phyloP scores from a whole-genome alignment of 2,329 filamentous ascomycete genomes.

The Microcyclosporella mali region DNA sequence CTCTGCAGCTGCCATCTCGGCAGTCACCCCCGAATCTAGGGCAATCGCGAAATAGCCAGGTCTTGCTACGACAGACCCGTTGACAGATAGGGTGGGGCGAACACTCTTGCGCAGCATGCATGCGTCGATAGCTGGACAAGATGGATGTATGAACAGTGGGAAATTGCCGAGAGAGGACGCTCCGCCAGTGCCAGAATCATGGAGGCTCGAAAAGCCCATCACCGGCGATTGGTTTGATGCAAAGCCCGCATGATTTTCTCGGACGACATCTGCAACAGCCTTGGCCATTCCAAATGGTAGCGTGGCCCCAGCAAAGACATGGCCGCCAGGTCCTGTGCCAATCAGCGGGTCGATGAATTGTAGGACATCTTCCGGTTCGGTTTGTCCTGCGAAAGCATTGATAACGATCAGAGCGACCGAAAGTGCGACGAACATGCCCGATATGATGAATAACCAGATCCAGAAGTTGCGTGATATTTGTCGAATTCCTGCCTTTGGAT shows the following conservation, averaged over 20 bases:
- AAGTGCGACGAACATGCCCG: constrained; percentile 7
- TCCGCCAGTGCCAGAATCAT: constrained; percentile 45
- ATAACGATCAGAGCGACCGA: constrained; percentile 7
- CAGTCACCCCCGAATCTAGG: constrained; percentile 49
- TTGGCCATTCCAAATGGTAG: constrained; percentile 42
- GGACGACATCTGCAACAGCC: constrained; percentile 30
- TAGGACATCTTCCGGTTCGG: constrained; percentile 24
- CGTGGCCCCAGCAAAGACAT: constrained; percentile 41
- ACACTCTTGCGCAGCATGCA: constrained; percentile 46
- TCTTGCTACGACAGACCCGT: constrained; percentile 46
- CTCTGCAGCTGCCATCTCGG: constrained; percentile 55
- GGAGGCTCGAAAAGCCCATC: constrained; percentile 41
- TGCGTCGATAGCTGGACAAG: constrained; percentile 48
- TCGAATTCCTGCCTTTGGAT: neutral
- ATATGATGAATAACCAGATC: constrained; percentile 9
- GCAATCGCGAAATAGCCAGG: constrained; percentile 56
- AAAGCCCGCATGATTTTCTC: constrained; percentile 42
- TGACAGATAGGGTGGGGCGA: constrained; percentile 43
- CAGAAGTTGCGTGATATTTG: constrained; percentile 5
- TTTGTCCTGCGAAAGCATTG: constrained; percentile 24
- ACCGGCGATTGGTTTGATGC: constrained; percentile 40
- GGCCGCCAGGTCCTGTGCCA: constrained; percentile 25
- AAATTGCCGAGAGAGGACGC: constrained; percentile 65
- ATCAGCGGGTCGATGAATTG: constrained; percentile 18
- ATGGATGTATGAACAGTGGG: constrained; percentile 60